Evolutionary conservation across 129 eudicot species (phyloP), one percentile per base, ranked within the genome.

Genomic region (Flaveria trinervia): DNA sequence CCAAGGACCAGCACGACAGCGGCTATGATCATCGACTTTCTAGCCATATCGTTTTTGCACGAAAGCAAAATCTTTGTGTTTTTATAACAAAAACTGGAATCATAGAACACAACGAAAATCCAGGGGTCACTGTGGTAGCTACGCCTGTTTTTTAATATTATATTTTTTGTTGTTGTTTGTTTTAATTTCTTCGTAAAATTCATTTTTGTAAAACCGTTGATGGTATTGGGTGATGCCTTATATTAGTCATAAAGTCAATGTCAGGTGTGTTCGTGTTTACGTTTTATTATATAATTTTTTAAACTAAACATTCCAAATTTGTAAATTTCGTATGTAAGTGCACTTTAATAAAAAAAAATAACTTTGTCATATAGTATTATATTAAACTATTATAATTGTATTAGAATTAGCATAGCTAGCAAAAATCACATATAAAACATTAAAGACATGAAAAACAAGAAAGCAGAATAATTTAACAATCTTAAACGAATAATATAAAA

Each of bases 1-100:
- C 82, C 77, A 10, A 71, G 65, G 9, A 71, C 9, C 43, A 79
- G 39, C 3, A 79, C 77, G 3, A 71, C 77, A 20, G 20, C 82
- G 18, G 71, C 72, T 50, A 78, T 13, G n/a, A 78, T 4, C 16
- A 70, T 59, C 26, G 82, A 78, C 18, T 9, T 45, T 54, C 71
- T 70, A 33, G 51, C 71, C 77, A 78, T 70, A 10, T 69, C 44
- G 17, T 1, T 33, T 6, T 23, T 39, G 14, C n/a, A 70, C 13
- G 3, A 66, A 65, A 33, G 8, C 44, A 46, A 66, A 4, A 49
- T 60, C 18, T 15, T 66, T 28, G 57, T 26, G 25, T 70, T 64
- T 59, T 57, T 59, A 70, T 57, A 78, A 16, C 4, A 49, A 12
- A 36, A 26, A 28, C 0, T 5, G 41, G 12, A 7, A 28, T 70